Evolutionary conservation across 2,329 filamentous ascomycete species (phyloP).

Genomic region (Ophioceras dolichostomum): DNA sequence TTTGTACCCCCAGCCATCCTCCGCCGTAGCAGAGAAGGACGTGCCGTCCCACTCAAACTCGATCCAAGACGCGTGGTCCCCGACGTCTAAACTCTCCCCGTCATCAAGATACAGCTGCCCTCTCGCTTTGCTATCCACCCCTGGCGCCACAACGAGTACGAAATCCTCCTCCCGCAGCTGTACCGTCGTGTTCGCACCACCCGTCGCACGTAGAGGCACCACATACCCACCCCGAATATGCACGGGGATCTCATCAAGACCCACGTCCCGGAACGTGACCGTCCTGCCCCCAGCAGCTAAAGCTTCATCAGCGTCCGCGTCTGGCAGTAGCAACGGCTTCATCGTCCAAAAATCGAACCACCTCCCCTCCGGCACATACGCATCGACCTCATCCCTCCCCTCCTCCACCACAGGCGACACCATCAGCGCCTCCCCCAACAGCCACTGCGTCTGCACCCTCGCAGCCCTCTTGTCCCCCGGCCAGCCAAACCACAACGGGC

Average conservation of each 20-base stretch:
- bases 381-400: constrained; percentile 26
- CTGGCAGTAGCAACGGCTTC: constrained; percentile 25
- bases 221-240: constrained; percentile 57
- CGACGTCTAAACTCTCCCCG: constrained; percentile 45
- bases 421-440: constrained; percentile 34
- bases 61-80: background rate
- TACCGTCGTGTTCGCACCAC: constrained; percentile 43
- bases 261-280: constrained; percentile 24
- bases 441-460: constrained; percentile 34
- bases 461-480: constrained; percentile 35
- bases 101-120: constrained; percentile 64
- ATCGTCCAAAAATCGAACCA: constrained; percentile 37
- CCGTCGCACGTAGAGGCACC: constrained; percentile 55
- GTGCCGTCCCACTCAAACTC: constrained; percentile 1
- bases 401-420: constrained; percentile 35
- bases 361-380: constrained; percentile 35
- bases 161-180: constrained; percentile 52
- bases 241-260: constrained; percentile 59
- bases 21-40: background rate
- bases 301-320: no score
- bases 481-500: constrained; percentile 63
- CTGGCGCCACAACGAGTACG: constrained; percentile 52
- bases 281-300: constrained; percentile 25
- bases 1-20: constrained; percentile 1
- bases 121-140: constrained; percentile 36